Evolutionary conservation across 768 basidiomycete species (phyloP), one percentile per base, ranked within the genome.

Genomic region (Floccularia luteovirens): DNA sequence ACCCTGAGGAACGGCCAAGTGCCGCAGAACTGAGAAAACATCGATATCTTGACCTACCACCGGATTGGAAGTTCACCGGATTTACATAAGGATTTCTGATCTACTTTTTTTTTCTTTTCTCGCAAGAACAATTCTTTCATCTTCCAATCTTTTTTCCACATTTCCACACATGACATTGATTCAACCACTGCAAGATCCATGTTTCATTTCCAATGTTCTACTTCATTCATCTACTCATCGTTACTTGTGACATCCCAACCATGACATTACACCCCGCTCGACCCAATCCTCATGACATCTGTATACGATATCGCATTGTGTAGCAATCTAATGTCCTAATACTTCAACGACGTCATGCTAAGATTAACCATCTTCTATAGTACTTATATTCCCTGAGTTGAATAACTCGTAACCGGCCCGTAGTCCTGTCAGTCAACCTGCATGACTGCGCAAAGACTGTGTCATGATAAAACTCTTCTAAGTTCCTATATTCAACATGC

Each of bases 1-100:
- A 92, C 53, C 91, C 91, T 6, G 79, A 85, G 39, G 77, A 88
- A 48, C 82, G 92, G 24, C 86, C 91, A 2, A 77, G 66, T 20
- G 85, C 91, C 24, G 66, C 77, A 24, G 88, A 90, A 52, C 74
- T 94, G 43, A 74, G 84, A 45, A 70, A 70, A 47, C 90, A 96
- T 61, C 74, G 74, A 28, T 96, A 88, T 67, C 74, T 91, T 38
- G 63, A 60, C 50, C 73, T 89, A 43, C 76, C 81, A 43, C 70
- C 69, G 34, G 82, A 72, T 42, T 91, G 89, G 88, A 61, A 64
- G 43, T 91, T 91, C 67, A 75, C 67, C 48, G 79, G 77, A 56
- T 78, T 74, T 58, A 70, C 66, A 52, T 70, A 65, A 8, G 32
- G 20, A 17, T 34, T 19, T 12, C 20, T 19, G 16, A 34, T 19